Percentiles rank a stretch among this genome's conserved stretches.
Conservation (phyloP, 768 basidiomycete genomes). For the Tricholoma saponaceum region DNA sequence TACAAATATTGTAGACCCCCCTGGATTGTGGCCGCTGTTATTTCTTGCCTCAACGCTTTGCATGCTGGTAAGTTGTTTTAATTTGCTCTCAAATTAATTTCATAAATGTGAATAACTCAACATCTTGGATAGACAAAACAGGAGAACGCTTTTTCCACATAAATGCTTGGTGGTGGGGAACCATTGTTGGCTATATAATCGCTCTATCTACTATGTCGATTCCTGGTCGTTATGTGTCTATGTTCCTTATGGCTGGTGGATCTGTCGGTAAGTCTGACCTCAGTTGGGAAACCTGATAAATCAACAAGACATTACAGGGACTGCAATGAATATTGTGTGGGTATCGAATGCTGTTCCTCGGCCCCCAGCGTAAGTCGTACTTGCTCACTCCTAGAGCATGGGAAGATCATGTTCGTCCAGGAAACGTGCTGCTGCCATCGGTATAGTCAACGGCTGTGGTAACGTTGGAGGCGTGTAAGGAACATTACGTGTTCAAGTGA, state of each 20-base stretch:
- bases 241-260: constrained; percentile 63
- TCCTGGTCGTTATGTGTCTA: constrained; percentile 53
- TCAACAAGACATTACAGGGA: constrained; percentile 22
- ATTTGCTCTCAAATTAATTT: not conserved
- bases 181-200: constrained; percentile 59
- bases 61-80: constrained; percentile 32
- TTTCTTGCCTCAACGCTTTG: constrained; percentile 50
- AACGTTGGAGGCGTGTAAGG: constrained; percentile 55
- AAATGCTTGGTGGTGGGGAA: constrained; percentile 53
- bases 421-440: constrained; percentile 55
- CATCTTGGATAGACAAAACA: constrained; percentile 38
- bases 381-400: too few species aligned
- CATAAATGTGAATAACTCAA: not conserved
- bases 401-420: constrained; percentile 24
- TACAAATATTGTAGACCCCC: constrained; percentile 41
- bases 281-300: too few species aligned
- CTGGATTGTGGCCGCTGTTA: constrained; percentile 52
- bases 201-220: constrained; percentile 47
- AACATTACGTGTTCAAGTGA: too few species aligned
- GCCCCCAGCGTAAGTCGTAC: constrained; percentile 60
- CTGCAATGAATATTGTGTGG: constrained; percentile 54
- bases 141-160: constrained; percentile 67
- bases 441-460: constrained; percentile 56
- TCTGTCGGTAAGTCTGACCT: constrained; percentile 29
- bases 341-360: constrained; percentile 56